These are phyloP conservation scores for Scheffersomyces titani DNA, from an alignment of 1,139 yeast species.

Conservation along the genomic window DNA sequence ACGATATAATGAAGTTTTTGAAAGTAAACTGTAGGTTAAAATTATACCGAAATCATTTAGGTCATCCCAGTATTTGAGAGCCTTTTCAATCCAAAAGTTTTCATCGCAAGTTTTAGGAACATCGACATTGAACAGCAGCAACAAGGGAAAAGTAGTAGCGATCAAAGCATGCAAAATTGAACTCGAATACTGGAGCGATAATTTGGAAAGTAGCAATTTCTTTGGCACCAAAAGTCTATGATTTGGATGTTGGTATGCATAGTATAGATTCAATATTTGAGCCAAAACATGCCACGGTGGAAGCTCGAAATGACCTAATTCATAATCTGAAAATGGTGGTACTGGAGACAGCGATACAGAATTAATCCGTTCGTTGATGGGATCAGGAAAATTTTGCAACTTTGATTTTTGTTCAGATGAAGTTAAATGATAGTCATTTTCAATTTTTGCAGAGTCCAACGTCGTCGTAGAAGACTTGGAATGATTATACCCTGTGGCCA, in stretches of 20 bases:
- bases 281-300: slow-evolving; percentile 44
- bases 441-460: background rate
- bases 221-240: slow-evolving; percentile 49
- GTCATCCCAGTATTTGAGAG: slow-evolving; percentile 35
- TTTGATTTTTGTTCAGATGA: background rate
- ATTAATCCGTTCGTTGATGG: background rate
- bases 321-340: slow-evolving; percentile 4
- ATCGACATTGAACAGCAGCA: slow-evolving; percentile 5
- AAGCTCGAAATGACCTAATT: slow-evolving; percentile 29
- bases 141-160: slow-evolving; percentile 36
- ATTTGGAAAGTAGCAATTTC: slow-evolving; percentile 29
- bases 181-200: slow-evolving; percentile 35
- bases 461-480: background rate
- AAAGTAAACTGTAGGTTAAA: slow-evolving; percentile 19
- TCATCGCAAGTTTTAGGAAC: slow-evolving; percentile 24
- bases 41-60: slow-evolving; percentile 29
- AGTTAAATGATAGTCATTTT: background rate
- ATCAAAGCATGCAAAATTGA: slow-evolving; percentile 51
- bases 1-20: slow-evolving; percentile 15
- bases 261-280: slow-evolving; percentile 47
- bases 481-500: background rate
- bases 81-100: slow-evolving; percentile 41
- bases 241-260: slow-evolving; percentile 47
- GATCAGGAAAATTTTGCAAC: background rate
- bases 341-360: background rate